A percentile compares a stretch with the other conserved stretches of the same genome.
Conservation (phyloP, 2,329 filamentous ascomycete genomes). For the Pseudogymnoascus verrucosus region DNA sequence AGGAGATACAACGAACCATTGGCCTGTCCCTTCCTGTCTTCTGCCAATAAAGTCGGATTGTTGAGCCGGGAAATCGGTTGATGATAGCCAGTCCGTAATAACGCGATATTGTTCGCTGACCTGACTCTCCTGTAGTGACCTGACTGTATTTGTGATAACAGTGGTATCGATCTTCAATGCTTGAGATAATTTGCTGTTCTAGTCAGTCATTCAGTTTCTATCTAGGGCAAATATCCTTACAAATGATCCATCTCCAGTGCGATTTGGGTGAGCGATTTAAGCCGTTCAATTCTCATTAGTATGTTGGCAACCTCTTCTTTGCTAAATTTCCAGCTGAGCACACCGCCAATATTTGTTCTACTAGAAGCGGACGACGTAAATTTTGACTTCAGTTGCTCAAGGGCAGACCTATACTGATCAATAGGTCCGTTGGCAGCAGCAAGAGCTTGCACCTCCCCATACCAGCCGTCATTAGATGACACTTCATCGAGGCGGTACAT, state of each 20-base stretch:
- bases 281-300: neutral
- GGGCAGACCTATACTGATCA: neutral
- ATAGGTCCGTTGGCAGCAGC: neutral
- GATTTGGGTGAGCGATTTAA: neutral
- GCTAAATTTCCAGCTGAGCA: neutral
- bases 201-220: neutral
- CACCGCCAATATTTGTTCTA: neutral
- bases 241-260: neutral
- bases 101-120: neutral
- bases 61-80: constrained; percentile 29
- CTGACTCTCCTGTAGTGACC: neutral
- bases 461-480: neutral
- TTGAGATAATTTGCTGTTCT: neutral
- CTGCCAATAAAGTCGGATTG: constrained; percentile 32
- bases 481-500: neutral
- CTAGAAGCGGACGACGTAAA: neutral
- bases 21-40: constrained; percentile 26
- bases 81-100: constrained; percentile 31
- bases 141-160: neutral
- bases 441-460: neutral
- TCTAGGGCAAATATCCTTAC: neutral
- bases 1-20: constrained; percentile 13
- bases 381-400: neutral
- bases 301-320: neutral
- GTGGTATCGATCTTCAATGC: neutral